These are phyloP conservation scores for Bonia amplexicaulis DNA, from an alignment of 176 grass and related monocot species.

Conservation along the genomic window DNA sequence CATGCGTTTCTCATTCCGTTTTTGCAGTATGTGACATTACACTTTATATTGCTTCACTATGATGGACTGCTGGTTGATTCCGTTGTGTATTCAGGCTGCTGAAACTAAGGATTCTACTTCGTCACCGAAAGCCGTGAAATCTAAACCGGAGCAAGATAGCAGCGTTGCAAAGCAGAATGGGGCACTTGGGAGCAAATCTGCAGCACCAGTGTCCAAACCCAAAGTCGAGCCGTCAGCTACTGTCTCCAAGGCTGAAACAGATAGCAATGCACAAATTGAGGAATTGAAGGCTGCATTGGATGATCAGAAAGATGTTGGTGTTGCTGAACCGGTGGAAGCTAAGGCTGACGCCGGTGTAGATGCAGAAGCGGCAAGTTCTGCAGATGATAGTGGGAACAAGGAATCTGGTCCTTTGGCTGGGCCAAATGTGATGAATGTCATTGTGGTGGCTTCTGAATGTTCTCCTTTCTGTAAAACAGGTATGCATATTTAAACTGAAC, in stretches of 20 bases:
- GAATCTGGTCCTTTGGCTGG: conserved; percentile 62
- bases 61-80: background rate
- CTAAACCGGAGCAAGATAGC: background rate
- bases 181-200: background rate
- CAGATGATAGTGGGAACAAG: conserved; percentile 9
- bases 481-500: background rate
- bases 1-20: background rate
- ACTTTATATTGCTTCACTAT: background rate
- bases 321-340: conserved; percentile 10
- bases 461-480: conserved; percentile 93
- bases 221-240: background rate
- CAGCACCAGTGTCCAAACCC: background rate
- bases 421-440: conserved; percentile 89
- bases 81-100: background rate
- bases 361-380: background rate
- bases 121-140: background rate
- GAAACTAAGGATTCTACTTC: conserved; percentile 3
- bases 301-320: conserved; percentile 15
- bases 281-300: background rate
- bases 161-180: conserved; percentile 17
- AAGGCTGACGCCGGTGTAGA: conserved; percentile 7
- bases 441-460: conserved; percentile 88
- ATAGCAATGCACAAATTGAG: background rate
- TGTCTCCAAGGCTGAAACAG: background rate
- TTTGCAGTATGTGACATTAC: background rate